Evolutionary conservation across 768 basidiomycete genomes (phyloP).

Genomic region (Leccinum imitatum): DNA sequence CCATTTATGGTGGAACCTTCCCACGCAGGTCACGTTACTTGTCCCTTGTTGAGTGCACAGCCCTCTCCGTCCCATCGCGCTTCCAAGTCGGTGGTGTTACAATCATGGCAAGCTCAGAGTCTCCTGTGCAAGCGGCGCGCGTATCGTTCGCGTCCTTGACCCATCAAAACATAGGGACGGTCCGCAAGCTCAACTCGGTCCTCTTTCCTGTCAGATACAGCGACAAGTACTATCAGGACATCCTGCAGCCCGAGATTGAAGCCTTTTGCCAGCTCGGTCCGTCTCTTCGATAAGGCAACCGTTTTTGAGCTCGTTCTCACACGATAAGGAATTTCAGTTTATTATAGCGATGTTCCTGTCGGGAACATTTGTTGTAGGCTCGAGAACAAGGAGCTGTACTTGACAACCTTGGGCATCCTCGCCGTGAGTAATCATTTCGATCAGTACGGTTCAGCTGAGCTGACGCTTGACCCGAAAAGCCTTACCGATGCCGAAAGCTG

Average conservation of each 20-base stretch:
- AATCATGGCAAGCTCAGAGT: constrained; percentile 25
- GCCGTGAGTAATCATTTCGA: constrained; percentile 54
- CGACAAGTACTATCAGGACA: constrained; percentile 83
- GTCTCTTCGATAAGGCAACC: constrained; percentile 32
- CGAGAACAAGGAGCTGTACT: constrained; percentile 65
- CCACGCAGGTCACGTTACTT: constrained; percentile 24
- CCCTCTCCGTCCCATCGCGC: constrained; percentile 1
- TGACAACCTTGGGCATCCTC: constrained; percentile 91
- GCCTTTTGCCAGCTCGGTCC: constrained; percentile 85
- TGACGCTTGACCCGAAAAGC: constrained; percentile 44
- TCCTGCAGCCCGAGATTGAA: constrained; percentile 74
- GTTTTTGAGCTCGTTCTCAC: constrained; percentile 23
- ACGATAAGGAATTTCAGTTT: constrained; percentile 51
- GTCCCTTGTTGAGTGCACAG: constrained; percentile 16
- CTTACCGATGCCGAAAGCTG: constrained; percentile 78
- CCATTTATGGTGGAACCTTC: constrained; percentile 17
- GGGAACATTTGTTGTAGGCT: constrained; percentile 86
- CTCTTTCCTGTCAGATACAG: constrained; percentile 89
- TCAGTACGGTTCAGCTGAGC: constrained; percentile 12
- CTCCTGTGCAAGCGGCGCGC: constrained; percentile 34
- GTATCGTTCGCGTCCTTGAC: constrained; percentile 74
- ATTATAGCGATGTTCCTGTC: constrained; percentile 91
- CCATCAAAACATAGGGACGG: constrained; percentile 80
- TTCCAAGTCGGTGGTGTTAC: constrained; percentile 1
- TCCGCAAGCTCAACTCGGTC: constrained; percentile 61